These are phyloP conservation scores for Tetracentron sinense DNA, from an alignment of 164 flowering plant genomes.

Conservation along the genomic window DNA sequence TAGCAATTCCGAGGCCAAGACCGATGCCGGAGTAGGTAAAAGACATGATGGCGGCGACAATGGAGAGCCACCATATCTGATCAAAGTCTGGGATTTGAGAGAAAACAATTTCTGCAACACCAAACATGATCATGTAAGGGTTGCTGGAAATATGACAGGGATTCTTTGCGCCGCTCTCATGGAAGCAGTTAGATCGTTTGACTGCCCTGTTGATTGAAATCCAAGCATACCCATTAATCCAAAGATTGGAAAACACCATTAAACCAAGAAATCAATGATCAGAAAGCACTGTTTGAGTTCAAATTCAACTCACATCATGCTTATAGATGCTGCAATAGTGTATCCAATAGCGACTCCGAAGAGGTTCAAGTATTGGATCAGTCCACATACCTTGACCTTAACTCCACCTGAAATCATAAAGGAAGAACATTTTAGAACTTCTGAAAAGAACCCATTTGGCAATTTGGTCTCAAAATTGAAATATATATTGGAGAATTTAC, in stretches of 20 bases:
- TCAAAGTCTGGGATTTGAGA: conserved; percentile 31
- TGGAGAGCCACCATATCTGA: conserved; percentile 27
- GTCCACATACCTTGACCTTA: conserved; percentile 51
- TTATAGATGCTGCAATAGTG: conserved; percentile 72
- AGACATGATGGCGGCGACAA: conserved; percentile 33
- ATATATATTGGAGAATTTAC: conserved; percentile 21
- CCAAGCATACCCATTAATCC: not conserved
- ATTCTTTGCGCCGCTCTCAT: conserved; percentile 33
- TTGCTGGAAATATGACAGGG: conserved; percentile 43
- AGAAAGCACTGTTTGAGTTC: not conserved
- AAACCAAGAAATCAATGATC: not conserved
- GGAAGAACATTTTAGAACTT: not conserved
- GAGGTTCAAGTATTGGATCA: conserved; percentile 58
- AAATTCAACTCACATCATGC: conserved; percentile 54
- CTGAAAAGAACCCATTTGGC: not conserved
- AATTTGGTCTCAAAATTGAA: not conserved
- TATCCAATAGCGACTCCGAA: conserved; percentile 73
- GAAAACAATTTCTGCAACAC: conserved; percentile 21
- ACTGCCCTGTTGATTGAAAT: conserved; percentile 43
- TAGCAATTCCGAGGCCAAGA: conserved; percentile 27
- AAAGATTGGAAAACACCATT: not conserved
- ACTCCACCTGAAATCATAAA: conserved; percentile 38
- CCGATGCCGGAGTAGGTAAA: conserved; percentile 29
- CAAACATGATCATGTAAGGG: conserved; percentile 57
- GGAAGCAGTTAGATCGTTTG: conserved; percentile 51